Base-by-base conservation (phyloP, 2,329 filamentous ascomycete species). In the Elsinoe arachidis region DNA sequence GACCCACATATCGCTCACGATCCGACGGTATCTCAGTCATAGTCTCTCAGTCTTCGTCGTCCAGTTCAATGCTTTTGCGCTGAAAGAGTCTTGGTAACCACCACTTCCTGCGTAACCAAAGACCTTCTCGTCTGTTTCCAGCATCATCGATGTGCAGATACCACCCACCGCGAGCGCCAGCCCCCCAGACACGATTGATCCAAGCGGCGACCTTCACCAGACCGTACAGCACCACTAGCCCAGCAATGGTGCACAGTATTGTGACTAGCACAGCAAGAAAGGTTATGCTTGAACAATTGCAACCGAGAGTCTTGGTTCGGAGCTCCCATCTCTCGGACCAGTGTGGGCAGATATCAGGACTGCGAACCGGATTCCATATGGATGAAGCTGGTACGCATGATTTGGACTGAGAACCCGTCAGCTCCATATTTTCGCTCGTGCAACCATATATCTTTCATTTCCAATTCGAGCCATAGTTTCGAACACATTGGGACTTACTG, bases 241-340 rank as follows among this genome's bases (percentile, higher is more conserved):
- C 73, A 11, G 69, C 67, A 2, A 76, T 60, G 0, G 74, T 76
- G 26, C 66, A 69, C 35, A 74, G 67, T 43, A 76, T 69, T 1
- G 75, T 74, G 6, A 74, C 67, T 15, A 76, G 62, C 3, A 73
- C 67, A 37, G 72, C 73, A 34, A 77, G 63, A 23, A 76, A 69
- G 0, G 74, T 76, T 6, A 73, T 73, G 5, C 74, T 76, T 0
- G 74, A 76, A 51, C 74, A 74, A 54, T 72, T 69, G 60, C 75
- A 77, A 17, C 75, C 75, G 0, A 77, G 63, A 5, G 73, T 67
- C 15, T 65, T 64, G 9, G 74, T 77, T 2, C 75, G 69, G 5
- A 77, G 66, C 59, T 77, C 75, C 58, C 72, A 77, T 52, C 74
- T 69, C 63, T 76, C 75, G 56, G 71, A 70, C 39, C 69, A 68